These are phyloP conservation scores for Vaccinium myrtillus DNA, from an alignment of 148 eudicot genomes.

Conservation along the genomic window DNA sequence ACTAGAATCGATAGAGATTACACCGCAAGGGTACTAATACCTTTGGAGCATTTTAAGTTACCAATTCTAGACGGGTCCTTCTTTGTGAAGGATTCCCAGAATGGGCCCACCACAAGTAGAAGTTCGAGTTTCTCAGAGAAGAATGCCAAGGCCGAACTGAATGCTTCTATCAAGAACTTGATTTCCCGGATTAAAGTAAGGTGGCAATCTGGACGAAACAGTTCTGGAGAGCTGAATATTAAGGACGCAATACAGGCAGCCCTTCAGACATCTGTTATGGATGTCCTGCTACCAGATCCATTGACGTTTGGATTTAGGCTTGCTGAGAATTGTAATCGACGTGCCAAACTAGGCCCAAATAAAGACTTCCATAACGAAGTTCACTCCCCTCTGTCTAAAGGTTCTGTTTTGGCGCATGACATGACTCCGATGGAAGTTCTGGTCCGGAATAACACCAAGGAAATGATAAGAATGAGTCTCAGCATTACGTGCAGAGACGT, in stretches of 20 bases:
- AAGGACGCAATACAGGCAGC: constrained; percentile 92
- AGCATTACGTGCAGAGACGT: constrained; percentile 88
- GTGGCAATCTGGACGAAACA: constrained; percentile 97
- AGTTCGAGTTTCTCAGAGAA: constrained; percentile 74
- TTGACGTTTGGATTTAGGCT: constrained; percentile 89
- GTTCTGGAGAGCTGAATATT: constrained; percentile 89
- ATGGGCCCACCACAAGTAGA: constrained; percentile 42
- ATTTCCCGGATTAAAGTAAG: constrained; percentile 86
- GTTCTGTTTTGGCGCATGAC: constrained; percentile 67
- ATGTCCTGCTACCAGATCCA: constrained; percentile 92
- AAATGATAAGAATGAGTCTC: constrained; percentile 64
- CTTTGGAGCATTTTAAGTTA: constrained; percentile 88
- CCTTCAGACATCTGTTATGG: constrained; percentile 94
- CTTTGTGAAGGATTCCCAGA: constrained; percentile 49
- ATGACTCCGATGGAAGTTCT: constrained; percentile 88
- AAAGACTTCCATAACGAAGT: constrained; percentile 19
- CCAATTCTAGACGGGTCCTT: constrained; percentile 88
- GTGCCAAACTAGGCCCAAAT: constrained; percentile 17
- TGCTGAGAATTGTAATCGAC: constrained; percentile 31
- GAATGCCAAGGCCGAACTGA: constrained; percentile 76
- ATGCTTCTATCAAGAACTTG: constrained; percentile 84
- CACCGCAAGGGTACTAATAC: constrained; percentile 91
- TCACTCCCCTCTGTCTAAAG: constrained; percentile 28
- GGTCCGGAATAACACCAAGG: constrained; percentile 93
- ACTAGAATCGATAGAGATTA: constrained; percentile 87